Evolutionary conservation across 768 basidiomycete species (phyloP).

Genomic region (Antrodiella citrinella): DNA sequence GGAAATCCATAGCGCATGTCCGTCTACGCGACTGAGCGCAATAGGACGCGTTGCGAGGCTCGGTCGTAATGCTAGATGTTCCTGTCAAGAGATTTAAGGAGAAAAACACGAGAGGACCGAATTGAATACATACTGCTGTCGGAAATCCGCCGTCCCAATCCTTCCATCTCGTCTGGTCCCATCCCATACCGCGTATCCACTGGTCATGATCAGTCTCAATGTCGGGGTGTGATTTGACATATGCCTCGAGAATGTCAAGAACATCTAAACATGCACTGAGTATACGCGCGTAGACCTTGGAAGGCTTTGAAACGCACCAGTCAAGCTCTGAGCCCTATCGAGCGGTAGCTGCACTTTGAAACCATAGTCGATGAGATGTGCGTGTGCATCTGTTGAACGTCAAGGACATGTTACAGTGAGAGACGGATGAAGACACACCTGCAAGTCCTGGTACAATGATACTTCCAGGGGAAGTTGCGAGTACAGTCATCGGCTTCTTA

Average conservation of each 20-base stretch:
- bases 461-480: slow-evolving; percentile 22
- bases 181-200: slow-evolving; percentile 87
- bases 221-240: slow-evolving; percentile 51
- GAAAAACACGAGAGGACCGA: neutral
- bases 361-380: slow-evolving; percentile 70
- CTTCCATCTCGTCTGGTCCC: slow-evolving; percentile 86
- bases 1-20: slow-evolving; percentile 85
- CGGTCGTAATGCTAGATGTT: slow-evolving; percentile 64
- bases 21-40: slow-evolving; percentile 69
- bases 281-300: no score
- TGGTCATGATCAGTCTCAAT: slow-evolving; percentile 39
- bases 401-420: neutral
- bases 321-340: slow-evolving; percentile 44
- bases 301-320: slow-evolving; percentile 33
- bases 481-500: slow-evolving; percentile 17
- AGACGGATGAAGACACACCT: slow-evolving; percentile 31
- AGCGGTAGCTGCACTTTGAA: slow-evolving; percentile 61
- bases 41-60: slow-evolving; percentile 65
- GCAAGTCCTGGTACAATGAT: slow-evolving; percentile 68
- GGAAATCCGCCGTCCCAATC: slow-evolving; percentile 48
- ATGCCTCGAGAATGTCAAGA: slow-evolving; percentile 47
- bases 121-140: slow-evolving; percentile 43
- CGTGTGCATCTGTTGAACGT: slow-evolving; percentile 62
- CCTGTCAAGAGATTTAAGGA: slow-evolving; percentile 31
- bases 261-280: slow-evolving; percentile 57